These are phyloP conservation scores for Coemansia sp. DNA, from an alignment of 192 early-diverging fungal genomes.

Conservation along the genomic window DNA sequence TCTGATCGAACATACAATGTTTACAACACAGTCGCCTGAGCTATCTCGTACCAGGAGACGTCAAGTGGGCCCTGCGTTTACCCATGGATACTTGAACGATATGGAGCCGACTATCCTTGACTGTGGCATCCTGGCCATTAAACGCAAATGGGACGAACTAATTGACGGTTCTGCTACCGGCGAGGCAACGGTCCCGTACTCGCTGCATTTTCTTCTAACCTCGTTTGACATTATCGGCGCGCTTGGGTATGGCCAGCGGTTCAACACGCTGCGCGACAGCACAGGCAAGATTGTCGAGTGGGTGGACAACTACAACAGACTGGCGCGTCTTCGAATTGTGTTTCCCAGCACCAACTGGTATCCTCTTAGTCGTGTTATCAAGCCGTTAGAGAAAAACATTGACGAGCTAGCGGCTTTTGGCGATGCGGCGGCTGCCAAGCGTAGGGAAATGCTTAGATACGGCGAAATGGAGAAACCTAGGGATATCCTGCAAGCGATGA, in stretches of 20 bases:
- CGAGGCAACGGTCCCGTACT: conserved; percentile 19
- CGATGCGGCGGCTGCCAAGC: conserved; percentile 3
- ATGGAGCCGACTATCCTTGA: conserved; percentile 33
- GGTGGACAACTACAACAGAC: conserved; percentile 19
- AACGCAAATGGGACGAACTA: conserved; percentile 24
- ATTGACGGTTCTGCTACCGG: not conserved
- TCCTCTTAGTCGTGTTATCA: no score
- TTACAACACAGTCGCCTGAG: conserved; percentile 21
- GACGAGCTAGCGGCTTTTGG: conserved; percentile 6
- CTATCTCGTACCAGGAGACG: conserved; percentile 12
- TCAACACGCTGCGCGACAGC: conserved; percentile 27
- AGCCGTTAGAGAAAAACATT: not conserved
- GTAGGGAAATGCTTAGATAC: conserved; percentile 8
- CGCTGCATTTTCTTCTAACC: conserved; percentile 17
- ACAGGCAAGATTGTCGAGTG: conserved; percentile 22
- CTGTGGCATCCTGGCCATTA: conserved; percentile 22
- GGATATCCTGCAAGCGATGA: conserved; percentile 42
- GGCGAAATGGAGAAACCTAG: conserved; percentile 27
- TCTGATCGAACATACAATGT: conserved; percentile 11
- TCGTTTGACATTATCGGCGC: conserved; percentile 43
- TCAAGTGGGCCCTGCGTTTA: conserved; percentile 14
- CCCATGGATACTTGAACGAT: not conserved
- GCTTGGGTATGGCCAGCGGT: conserved; percentile 39
- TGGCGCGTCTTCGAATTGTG: conserved; percentile 14
- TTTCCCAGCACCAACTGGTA: not conserved